Evolutionary conservation across 2,329 filamentous ascomycete genomes (phyloP), one percentile per base, ranked within the genome.

Genomic region (Pseudogymnoascus destructans): DNA sequence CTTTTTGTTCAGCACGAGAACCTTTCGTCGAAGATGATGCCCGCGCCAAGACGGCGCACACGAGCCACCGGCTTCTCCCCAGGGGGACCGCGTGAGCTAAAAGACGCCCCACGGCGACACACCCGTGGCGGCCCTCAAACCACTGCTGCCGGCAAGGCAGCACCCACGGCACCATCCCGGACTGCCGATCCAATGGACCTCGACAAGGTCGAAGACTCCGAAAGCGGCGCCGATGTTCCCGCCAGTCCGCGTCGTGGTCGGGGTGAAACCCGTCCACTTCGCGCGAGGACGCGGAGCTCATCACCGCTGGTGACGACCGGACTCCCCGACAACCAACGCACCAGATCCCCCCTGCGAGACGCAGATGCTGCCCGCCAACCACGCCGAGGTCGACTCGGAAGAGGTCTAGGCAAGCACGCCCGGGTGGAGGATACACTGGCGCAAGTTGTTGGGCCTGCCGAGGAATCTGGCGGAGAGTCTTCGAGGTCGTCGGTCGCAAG

Each of bases 41-140:
- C 46, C n/a, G 23, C 15, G 23, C 23, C 46, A 30, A 52, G 46
- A 52, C 27, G 57, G 33, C 57, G 57, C 32, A 59, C 57, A 8
- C 30, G 57, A 55, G 57, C 57, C 19, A 56, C 21, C 33, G 57
- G 57, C 9, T 36, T 35, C 42, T 40, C 33, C 32, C 57, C 57
- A 35, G 46, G 57, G 21, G 57, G 57, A 15, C 40, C 40, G 32
- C 46, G 40, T 35, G 57, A 59, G 55, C 57, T 59, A 3, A 52
- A 9, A 15, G 42, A 52, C 42, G 23, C 23, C n/a, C 42, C 42
- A 52, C 42, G 42, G n/a, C n/a, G 42, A 52, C 42, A 30, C 9
- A 17, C 13, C 23, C 42, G 42, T 52, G 23, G 23, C 25, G n/a
- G 23, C 1, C 42, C 23, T 30, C 42, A n/a, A 27, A 30, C 23